Conservation (phyloP, 176 grass and related monocot genomes). For the Carex parvula region DNA sequence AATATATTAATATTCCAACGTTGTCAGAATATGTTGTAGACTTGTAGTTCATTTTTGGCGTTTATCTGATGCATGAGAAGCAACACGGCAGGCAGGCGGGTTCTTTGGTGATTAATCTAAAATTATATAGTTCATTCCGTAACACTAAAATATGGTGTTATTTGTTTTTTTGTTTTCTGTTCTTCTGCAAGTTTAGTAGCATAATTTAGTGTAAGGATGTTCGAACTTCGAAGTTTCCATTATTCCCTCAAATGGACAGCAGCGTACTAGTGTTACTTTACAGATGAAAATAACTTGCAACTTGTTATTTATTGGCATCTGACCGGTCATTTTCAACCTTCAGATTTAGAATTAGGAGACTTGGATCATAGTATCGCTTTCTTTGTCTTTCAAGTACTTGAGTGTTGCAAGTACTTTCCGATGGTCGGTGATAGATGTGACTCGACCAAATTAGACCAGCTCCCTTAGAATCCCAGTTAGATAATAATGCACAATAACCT, state of each 20-base stretch:
- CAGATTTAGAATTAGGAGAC: not conserved
- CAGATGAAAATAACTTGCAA: not conserved
- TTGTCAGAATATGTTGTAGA: not conserved
- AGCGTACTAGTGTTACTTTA: not conserved
- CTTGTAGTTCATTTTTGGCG: not conserved
- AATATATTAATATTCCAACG: not conserved
- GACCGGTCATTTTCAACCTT: not conserved
- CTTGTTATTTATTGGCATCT: not conserved
- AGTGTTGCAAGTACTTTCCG: not conserved
- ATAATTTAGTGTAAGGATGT: not conserved
- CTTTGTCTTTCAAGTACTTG: not conserved
- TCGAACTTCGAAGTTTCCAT: not conserved
- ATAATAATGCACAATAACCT: not conserved
- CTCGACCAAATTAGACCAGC: not conserved
- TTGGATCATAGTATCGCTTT: not conserved
- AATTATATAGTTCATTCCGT: not conserved
- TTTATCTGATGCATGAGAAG: constrained; percentile 6
- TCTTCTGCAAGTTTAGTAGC: not conserved
- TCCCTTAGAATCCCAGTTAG: not conserved
- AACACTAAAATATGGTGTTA: not conserved
- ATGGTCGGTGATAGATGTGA: not conserved
- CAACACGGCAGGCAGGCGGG: not conserved
- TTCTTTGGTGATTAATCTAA: not conserved
- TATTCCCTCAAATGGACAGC: not conserved
- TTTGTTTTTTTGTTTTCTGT: not conserved